Conservation (phyloP, 768 basidiomycete genomes). For the Naganishia antarctica region DNA sequence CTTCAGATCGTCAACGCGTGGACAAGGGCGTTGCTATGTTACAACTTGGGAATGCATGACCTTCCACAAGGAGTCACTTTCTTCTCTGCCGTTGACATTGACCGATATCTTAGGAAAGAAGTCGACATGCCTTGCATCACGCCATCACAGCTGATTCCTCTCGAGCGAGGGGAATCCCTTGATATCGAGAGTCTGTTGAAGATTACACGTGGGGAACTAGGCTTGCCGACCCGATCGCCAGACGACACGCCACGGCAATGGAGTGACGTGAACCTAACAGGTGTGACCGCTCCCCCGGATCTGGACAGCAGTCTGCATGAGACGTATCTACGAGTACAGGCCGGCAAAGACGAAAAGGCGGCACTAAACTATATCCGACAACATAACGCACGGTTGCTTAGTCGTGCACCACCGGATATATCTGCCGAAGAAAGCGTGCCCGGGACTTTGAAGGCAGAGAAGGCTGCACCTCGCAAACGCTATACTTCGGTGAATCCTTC, state of each 20-base stretch:
- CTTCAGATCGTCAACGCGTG: conserved; percentile 92
- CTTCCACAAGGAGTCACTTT: conserved; percentile 92
- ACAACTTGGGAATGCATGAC: conserved; percentile 89
- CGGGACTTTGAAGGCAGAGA: too few relatives aligned
- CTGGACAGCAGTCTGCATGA: not conserved
- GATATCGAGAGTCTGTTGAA: conserved; percentile 63
- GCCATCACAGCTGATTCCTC: conserved; percentile 76
- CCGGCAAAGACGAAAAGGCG: conserved; percentile 5
- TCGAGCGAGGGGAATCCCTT: conserved; percentile 81
- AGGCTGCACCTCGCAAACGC: too few relatives aligned
- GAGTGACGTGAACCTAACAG: not conserved
- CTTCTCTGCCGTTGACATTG: conserved; percentile 93
- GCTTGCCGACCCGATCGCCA: not conserved
- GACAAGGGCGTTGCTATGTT: conserved; percentile 87
- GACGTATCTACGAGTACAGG: conserved; percentile 7
- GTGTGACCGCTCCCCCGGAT: conserved; percentile 4
- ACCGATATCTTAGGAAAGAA: conserved; percentile 85
- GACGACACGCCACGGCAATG: not conserved
- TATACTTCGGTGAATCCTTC: too few relatives aligned
- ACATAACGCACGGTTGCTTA: too few relatives aligned
- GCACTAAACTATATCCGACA: conserved; percentile 6
- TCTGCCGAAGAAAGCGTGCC: too few relatives aligned
- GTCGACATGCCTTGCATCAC: conserved; percentile 94
- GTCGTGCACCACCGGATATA: too few relatives aligned
- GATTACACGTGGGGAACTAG: conserved; percentile 59